Conservation (phyloP, 139 green algal genomes). For the Prasinococcaceae sp. region DNA sequence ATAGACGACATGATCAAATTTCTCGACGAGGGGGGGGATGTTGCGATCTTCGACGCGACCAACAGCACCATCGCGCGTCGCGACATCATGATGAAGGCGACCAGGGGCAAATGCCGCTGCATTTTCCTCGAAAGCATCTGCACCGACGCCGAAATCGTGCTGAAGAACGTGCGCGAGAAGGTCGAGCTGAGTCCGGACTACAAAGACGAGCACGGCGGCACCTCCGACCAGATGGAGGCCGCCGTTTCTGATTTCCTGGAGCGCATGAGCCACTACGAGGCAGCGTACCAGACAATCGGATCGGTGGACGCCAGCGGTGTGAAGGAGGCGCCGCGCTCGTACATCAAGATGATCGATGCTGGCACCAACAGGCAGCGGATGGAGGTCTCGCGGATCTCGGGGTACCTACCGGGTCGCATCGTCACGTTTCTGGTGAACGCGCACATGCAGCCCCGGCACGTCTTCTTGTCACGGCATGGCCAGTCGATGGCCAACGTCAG, state of each 20-base stretch:
- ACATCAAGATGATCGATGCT: conserved; percentile 92
- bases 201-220: conserved; percentile 31
- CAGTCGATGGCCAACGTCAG: conserved; percentile 19
- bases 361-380: conserved; percentile 3
- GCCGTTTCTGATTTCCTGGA: conserved; percentile 63
- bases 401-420: conserved; percentile 87
- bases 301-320: conserved; percentile 7
- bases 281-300: conserved; percentile 77
- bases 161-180: conserved; percentile 84
- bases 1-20: conserved; percentile 73
- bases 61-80: conserved; percentile 72
- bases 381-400: conserved; percentile 49
- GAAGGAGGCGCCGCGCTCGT: no score
- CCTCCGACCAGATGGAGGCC: conserved; percentile 24
- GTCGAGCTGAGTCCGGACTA: conserved; percentile 79
- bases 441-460: conserved; percentile 18
- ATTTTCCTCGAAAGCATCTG: conserved; percentile 90
- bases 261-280: conserved; percentile 72
- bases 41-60: conserved; percentile 90
- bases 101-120: conserved; percentile 14
- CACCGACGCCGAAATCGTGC: conserved; percentile 61
- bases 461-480: conserved; percentile 26
- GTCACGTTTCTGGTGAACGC: conserved; percentile 84
- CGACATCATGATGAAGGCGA: conserved; percentile 37
- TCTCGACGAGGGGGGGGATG: conserved; percentile 36